These are phyloP conservation scores for Carex littledalei DNA, from an alignment of 176 grass and related monocot genomes.

Conservation along the genomic window DNA sequence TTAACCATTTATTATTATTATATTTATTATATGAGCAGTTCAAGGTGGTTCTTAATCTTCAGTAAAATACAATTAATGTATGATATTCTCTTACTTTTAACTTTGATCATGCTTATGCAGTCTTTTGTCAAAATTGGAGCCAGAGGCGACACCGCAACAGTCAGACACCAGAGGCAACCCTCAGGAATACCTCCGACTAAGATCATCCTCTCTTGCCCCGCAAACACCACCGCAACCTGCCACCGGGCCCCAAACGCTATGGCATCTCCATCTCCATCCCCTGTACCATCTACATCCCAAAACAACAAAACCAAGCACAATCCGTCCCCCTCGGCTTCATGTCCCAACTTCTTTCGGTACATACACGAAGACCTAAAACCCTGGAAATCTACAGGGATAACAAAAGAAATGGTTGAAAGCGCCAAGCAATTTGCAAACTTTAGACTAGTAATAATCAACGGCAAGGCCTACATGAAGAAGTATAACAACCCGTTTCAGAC, in stretches of 20 bases:
- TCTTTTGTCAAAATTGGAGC: background rate
- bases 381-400: conserved; percentile 50
- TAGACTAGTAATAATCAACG: conserved; percentile 49
- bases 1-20: background rate
- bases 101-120: conserved; percentile 4
- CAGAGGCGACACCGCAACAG: background rate
- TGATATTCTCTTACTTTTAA: background rate
- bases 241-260: background rate
- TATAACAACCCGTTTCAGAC: conserved; percentile 49
- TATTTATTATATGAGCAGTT: background rate
- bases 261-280: background rate
- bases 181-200: background rate
- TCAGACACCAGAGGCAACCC: background rate
- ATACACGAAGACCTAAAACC: conserved; percentile 57
- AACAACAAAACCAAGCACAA: background rate
- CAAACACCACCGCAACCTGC: background rate
- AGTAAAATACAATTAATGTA: background rate
- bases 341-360: conserved; percentile 44
- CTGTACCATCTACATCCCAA: background rate
- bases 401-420: conserved; percentile 40
- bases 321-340: background rate
- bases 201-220: conserved; percentile 8
- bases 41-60: background rate
- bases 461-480: conserved; percentile 42
- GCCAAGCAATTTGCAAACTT: conserved; percentile 35